phyloP scores from a whole-genome alignment of 129 eudicot species.

The Saussurea involucrata region DNA sequence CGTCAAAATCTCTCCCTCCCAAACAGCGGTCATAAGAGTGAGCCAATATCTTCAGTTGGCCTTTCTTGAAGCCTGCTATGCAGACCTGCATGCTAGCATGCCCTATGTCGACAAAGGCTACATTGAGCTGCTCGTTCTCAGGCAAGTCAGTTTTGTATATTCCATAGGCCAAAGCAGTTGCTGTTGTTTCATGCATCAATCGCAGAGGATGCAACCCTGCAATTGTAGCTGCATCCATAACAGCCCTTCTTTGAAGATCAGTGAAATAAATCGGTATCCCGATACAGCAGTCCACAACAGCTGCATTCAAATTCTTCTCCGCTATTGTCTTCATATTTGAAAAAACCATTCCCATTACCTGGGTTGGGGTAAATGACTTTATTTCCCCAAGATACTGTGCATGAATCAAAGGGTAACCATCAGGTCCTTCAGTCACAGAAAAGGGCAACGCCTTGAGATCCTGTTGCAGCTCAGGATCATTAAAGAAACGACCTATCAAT shows the following conservation, averaged over 20 bases:
- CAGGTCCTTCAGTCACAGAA: constrained; percentile 76
- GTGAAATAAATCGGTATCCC: constrained; percentile 91
- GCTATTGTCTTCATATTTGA: constrained; percentile 83
- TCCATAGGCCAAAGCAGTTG: constrained; percentile 95
- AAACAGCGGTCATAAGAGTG: constrained; percentile 75
- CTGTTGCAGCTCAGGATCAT: constrained; percentile 88
- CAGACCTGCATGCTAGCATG: constrained; percentile 97
- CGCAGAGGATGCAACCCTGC: constrained; percentile 92
- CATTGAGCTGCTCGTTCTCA: constrained; percentile 76
- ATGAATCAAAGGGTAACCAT: constrained; percentile 83
- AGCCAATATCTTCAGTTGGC: constrained; percentile 73
- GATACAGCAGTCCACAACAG: constrained; percentile 92
- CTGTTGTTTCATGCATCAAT: constrained; percentile 90
- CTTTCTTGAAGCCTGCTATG: constrained; percentile 91
- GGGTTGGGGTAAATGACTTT: constrained; percentile 82
- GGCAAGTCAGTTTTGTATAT: constrained; percentile 93
- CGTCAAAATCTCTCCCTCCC: constrained; percentile 94
- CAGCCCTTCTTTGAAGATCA: constrained; percentile 89
- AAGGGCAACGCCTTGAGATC: constrained; percentile 80
- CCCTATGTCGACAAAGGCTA: constrained; percentile 92
- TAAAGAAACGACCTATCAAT: constrained; percentile 60
- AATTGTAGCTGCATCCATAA: constrained; percentile 81
- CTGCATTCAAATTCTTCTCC: constrained; percentile 77
- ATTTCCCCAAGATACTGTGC: constrained; percentile 76
- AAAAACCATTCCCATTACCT: constrained; percentile 81